These are phyloP conservation scores for Gossypium arboreum DNA, from an alignment of 345 rosid genomes.

Conservation along the genomic window DNA sequence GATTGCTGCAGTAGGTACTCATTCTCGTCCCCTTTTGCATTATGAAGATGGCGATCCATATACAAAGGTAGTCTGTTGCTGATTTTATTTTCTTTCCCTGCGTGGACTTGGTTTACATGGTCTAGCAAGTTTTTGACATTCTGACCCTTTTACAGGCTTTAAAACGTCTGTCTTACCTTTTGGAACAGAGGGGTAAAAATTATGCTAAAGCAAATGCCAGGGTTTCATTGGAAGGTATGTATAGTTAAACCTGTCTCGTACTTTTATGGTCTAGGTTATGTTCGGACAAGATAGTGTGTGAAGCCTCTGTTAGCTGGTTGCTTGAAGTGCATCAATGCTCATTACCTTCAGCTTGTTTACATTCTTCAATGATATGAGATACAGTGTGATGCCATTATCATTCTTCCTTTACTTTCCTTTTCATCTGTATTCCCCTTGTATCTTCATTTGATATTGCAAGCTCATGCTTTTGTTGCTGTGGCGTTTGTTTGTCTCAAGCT, in stretches of 20 bases:
- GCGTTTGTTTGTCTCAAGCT: not conserved
- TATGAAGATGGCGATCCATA: slow-evolving; percentile 76
- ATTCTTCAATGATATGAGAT: not conserved
- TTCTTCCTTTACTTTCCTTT: slow-evolving; percentile 6
- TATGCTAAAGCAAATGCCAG: slow-evolving; percentile 76
- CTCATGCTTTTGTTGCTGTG: not conserved
- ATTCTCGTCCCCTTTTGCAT: slow-evolving; percentile 80
- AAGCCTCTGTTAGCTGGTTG: not conserved
- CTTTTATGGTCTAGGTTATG: not conserved
- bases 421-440: not conserved
- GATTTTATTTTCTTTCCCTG: not conserved
- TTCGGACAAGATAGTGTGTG: not conserved
- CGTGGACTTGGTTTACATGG: not conserved
- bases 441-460: not conserved
- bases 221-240: slow-evolving; percentile 77
- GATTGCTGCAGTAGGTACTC: slow-evolving; percentile 90
- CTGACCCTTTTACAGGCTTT: slow-evolving; percentile 50
- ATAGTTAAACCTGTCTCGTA: slow-evolving; percentile 1
- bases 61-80: slow-evolving; percentile 42
- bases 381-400: not conserved
- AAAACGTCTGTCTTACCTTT: slow-evolving; percentile 59
- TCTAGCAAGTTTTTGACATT: not conserved
- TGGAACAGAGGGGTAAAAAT: slow-evolving; percentile 64
- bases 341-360: not conserved
- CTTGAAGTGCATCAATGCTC: not conserved